These are phyloP conservation scores for Erythrophleum ivorense DNA, from an alignment of 331 rosid genomes.

Conservation along the genomic window DNA sequence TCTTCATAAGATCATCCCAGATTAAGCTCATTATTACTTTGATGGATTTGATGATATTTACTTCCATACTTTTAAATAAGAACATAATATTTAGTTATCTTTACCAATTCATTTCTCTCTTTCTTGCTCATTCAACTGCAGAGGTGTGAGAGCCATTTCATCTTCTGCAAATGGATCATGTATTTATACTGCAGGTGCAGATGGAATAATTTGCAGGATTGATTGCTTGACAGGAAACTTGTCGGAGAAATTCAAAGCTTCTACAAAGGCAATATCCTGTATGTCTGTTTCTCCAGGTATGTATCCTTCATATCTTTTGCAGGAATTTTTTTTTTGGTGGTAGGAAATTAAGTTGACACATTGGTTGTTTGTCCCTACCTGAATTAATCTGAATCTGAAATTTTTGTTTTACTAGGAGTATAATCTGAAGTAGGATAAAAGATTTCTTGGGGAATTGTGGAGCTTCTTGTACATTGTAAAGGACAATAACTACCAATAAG, in stretches of 20 bases:
- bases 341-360: constrained; percentile 26
- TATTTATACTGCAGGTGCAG: constrained; percentile 78
- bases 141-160: constrained; percentile 84
- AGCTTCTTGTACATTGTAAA: constrained; percentile 16
- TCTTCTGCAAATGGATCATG: constrained; percentile 59
- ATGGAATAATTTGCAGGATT: constrained; percentile 80
- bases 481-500: not conserved
- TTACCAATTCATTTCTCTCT: constrained; percentile 1
- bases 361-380: constrained; percentile 23
- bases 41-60: constrained; percentile 28
- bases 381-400: constrained; percentile 13
- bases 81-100: constrained; percentile 20
- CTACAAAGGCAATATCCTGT: constrained; percentile 80
- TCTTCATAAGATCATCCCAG: not conserved
- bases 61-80: constrained; percentile 12
- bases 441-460: constrained; percentile 10
- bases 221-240: constrained; percentile 77
- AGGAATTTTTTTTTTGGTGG: constrained; percentile 8
- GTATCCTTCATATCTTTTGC: constrained; percentile 29
- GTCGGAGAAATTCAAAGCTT: constrained; percentile 80
- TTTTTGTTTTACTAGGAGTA: not conserved
- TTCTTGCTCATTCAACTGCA: constrained; percentile 48
- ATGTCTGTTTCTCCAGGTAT: constrained; percentile 81
- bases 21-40: not conserved
- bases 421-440: constrained; percentile 11